These are phyloP conservation scores for Bolboschoenoplectus hybrid DNA, from an alignment of 202 grass and related monocot genomes.

Conservation along the genomic window DNA sequence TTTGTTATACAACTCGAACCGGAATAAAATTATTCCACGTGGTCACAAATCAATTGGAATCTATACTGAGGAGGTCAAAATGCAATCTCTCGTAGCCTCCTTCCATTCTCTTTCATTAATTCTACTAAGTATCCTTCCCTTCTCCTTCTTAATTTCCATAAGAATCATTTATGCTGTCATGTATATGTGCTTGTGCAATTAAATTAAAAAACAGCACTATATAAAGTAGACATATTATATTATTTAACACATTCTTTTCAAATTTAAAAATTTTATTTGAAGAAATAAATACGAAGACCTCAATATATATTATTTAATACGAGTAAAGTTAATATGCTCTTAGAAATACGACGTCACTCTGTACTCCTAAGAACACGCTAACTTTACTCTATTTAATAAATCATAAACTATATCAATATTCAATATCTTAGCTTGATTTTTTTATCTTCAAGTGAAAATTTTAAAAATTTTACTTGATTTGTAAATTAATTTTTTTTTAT, in stretches of 20 bases:
- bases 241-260: background rate
- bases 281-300: background rate
- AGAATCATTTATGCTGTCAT: background rate
- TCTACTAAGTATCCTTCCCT: background rate
- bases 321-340: no score
- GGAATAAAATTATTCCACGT: conserved; percentile 19
- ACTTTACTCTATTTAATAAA: no score
- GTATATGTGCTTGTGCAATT: background rate
- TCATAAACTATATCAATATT: no score
- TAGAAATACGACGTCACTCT: no score
- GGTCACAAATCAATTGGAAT: conserved; percentile 5
- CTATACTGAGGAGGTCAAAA: background rate
- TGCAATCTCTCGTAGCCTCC: background rate
- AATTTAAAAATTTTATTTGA: background rate
- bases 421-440: no score
- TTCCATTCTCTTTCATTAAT: background rate
- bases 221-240: background rate
- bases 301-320: background rate
- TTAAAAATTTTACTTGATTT: background rate
- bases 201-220: background rate
- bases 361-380: no score
- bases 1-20: background rate
- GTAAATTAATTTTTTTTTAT: background rate
- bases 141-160: background rate
- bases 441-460: no score